Conservation (phyloP, 139 green algal species). For the Chlorella ohadii region DNA sequence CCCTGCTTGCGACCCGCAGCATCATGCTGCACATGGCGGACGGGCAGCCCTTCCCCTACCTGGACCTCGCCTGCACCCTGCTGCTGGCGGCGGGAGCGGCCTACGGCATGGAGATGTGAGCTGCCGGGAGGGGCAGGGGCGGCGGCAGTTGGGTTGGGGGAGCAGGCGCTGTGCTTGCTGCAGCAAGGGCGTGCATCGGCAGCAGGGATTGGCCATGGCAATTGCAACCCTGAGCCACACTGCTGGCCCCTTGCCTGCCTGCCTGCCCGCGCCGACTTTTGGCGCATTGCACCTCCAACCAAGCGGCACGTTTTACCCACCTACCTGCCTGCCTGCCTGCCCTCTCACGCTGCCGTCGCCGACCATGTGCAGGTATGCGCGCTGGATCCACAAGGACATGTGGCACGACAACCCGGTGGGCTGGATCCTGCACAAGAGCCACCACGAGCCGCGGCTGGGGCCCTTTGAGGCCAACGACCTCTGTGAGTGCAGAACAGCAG, state of each 20-base stretch:
- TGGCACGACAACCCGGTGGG: slow-evolving; percentile 91
- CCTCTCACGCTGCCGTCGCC: no score
- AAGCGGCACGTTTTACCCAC: no score
- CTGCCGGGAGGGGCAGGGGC: background rate
- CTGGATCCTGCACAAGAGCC: slow-evolving; percentile 92
- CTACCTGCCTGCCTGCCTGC: no score
- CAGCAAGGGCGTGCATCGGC: background rate
- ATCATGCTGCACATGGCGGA: no score
- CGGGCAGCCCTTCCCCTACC: slow-evolving; percentile 57
- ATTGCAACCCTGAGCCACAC: no score
- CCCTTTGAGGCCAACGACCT: slow-evolving; percentile 98
- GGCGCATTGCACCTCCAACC: no score
- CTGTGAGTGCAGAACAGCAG: slow-evolving; percentile 42
- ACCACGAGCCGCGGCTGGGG: slow-evolving; percentile 89
- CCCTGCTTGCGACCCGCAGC: no score
- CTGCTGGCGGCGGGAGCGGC: slow-evolving; percentile 76
- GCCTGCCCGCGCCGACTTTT: no score
- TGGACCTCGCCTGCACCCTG: slow-evolving; percentile 78
- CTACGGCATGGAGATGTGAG: slow-evolving; percentile 34
- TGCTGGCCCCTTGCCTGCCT: no score
- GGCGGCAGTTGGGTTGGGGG: background rate
- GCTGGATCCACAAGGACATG: slow-evolving; percentile 91
- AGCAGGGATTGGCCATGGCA: no score
- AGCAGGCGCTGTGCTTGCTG: background rate
- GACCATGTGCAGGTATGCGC: slow-evolving; percentile 81